Base-by-base conservation (phyloP, 2,329 filamentous ascomycete genomes). In the Coleophoma cylindrospora region DNA sequence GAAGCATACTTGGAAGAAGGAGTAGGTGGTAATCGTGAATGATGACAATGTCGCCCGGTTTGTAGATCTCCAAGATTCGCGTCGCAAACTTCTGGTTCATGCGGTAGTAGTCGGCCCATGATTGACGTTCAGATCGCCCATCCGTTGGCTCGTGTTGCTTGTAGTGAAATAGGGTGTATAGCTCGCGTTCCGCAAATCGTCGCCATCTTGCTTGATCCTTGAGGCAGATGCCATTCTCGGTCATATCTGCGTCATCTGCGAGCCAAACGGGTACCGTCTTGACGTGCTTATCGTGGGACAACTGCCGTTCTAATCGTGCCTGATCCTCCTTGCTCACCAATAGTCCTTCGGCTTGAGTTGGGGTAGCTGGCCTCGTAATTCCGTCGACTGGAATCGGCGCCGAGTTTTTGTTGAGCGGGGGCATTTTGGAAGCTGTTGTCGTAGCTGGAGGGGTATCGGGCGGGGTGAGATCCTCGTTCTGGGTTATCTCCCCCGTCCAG, bases 1-100 rank as follows among this genome's bases (percentile, higher is more conserved):
- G 86, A 52, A 97, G 74, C 73, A 97, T 83, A 69, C 84, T 91
- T 2, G 94, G 92, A 4, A 97, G 80, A 21, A 97, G 77, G 68
- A 97, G 83, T 44, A 97, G 80, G 65, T 96, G 91, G 68, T 95
- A 96, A 70, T 97, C 92, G 67, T 97, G 92, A 48, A 97, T 83
- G 66, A 95, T 83, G 53, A 97, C 83, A 49, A 97, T 83, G 66
- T 97, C 92, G 43, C 94, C 94, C 1, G 91, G 90, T 68, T 89
- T 90, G 76, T 96, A 97, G 49, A 87, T 79, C 63, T 92, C 85
- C 53, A 94, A 76, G 60, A 97, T 96, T 55, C 84, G 84, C 67
- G 95, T 87, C 54, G 92, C 91, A 61, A 96, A 96, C 56, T 90
- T 84, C 64, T 90, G 86, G 72, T 96, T 97, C 81, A 96, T 86